Base-by-base conservation (phyloP, 2,329 filamentous ascomycete genomes). In the Dryadomyces quercivorus region DNA sequence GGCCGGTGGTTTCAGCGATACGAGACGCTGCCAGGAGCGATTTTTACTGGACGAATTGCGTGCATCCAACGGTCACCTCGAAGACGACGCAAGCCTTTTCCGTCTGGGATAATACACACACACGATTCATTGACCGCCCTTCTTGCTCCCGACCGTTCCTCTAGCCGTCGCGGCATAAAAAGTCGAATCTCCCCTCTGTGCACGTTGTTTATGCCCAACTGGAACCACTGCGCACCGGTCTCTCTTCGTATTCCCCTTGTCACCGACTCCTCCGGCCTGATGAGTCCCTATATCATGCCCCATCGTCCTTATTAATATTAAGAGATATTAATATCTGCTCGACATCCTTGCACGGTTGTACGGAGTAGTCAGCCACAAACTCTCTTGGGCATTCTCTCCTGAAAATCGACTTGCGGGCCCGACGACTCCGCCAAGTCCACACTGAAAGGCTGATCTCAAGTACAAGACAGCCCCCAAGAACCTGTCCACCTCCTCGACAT, bases 1-100 rank as follows among this genome's bases (percentile, higher is more conserved):
- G 8, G 26, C 36, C 36, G 10, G 36, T 3, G 10, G 5, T 16
- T 50, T 50, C 42, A 55, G 54, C 52, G 40, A 55, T 55, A 56
- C 52, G 52, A 55, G 55, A 53, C 50, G 56, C 43, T 55, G 55
- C 40, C 52, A 49, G 36, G 43, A 55, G 22, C 46, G 4, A 3
- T 40, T 40, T 31, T 31, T 31, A 31, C 26, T 31, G 26, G 26
- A 8, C 26, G 26, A 34, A 51, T 54, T 49, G 43, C 45, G 40
- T 50, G 31, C 45, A 49, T 31, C 49, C 20, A 26, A 43, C 36
- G 42, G 51, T 45, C 47, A 31, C 51, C 53, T n/a, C n/a, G 38
- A 26, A 31, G 22, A 21, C 16, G 49, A 42, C 40, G 40, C 47
- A 42, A 36, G 34, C 22, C 4, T 13, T 40, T 40, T 16, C 36